Evolutionary conservation across 2,329 filamentous ascomycete species (phyloP).

Genomic region (Rhinocladiella mackenziei): DNA sequence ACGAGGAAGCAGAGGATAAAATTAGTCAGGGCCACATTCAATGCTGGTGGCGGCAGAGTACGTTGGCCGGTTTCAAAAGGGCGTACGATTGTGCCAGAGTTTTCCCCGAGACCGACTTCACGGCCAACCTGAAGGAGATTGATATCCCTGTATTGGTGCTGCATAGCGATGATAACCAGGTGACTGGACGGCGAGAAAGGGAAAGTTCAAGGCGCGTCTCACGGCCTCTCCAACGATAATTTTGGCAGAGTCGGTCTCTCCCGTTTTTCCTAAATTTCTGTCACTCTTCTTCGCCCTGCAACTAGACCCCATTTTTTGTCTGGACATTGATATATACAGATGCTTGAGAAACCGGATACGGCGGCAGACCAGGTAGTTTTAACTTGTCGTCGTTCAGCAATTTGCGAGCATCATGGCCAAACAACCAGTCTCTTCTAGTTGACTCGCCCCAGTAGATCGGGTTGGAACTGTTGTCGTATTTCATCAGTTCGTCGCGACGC

Average conservation of each 20-base stretch:
- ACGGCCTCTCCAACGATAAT: too few relatives aligned
- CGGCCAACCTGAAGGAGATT: conserved; percentile 39
- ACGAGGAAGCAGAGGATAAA: conserved; percentile 29
- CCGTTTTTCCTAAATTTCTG: too few relatives aligned
- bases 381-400: conserved; percentile 6
- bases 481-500: conserved; percentile 31
- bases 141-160: conserved; percentile 39
- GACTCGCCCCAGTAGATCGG: conserved; percentile 33
- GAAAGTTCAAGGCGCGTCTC: too few relatives aligned
- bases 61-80: conserved; percentile 38
- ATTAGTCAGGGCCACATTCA: conserved; percentile 39
- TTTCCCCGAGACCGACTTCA: conserved; percentile 43
- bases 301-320: too few relatives aligned
- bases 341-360: conserved; percentile 10
- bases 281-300: too few relatives aligned
- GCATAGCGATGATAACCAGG: conserved; percentile 43
- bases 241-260: too few relatives aligned
- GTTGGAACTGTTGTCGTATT: conserved; percentile 27
- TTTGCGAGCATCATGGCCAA: conserved; percentile 27
- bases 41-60: conserved; percentile 41
- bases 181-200: too few relatives aligned
- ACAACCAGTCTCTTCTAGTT: conserved; percentile 32
- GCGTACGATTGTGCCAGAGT: conserved; percentile 41
- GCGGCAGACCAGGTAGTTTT: conserved; percentile 17
- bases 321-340: conserved; percentile 10